A percentile compares a stretch with the other conserved stretches of the same genome.
phyloP scores from a whole-genome alignment of 169 alveolate species.

The Cryptosporidium baileyi region DNA sequence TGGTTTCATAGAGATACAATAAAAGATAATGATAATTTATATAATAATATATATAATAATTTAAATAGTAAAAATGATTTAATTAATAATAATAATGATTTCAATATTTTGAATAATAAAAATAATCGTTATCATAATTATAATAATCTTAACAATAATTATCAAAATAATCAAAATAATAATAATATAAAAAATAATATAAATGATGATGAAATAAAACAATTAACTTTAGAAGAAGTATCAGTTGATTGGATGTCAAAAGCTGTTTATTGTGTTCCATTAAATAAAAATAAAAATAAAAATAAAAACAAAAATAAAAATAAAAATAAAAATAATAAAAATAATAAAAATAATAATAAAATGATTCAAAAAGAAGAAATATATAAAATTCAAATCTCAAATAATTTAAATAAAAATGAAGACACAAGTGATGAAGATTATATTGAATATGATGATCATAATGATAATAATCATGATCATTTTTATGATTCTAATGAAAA shows the following conservation, averaged over 20 bases:
- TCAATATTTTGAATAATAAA: too few relatives aligned
- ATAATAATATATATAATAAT: background rate
- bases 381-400: background rate
- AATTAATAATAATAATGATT: too few relatives aligned
- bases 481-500: background rate
- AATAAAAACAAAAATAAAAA: background rate
- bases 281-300: background rate
- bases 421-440: background rate
- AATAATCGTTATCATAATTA: too few relatives aligned
- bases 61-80: too few relatives aligned
- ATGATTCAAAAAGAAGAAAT: background rate
- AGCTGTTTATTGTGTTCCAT: slow-evolving; percentile 43
- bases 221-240: slow-evolving; percentile 50
- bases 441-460: background rate
- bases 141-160: too few relatives aligned
- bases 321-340: background rate
- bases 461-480: background rate
- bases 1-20: slow-evolving; percentile 45
- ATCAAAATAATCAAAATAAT: too few relatives aligned
- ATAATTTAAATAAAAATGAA: background rate
- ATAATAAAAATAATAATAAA: background rate
- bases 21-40: background rate
- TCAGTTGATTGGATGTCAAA: slow-evolving; percentile 63
- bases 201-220: slow-evolving; percentile 2
- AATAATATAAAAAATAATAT: too few relatives aligned